Percentiles rank a stretch among this genome's conserved stretches.
Conservation (phyloP, 164 flowering plant genomes). For the Vitis rotundifolia region DNA sequence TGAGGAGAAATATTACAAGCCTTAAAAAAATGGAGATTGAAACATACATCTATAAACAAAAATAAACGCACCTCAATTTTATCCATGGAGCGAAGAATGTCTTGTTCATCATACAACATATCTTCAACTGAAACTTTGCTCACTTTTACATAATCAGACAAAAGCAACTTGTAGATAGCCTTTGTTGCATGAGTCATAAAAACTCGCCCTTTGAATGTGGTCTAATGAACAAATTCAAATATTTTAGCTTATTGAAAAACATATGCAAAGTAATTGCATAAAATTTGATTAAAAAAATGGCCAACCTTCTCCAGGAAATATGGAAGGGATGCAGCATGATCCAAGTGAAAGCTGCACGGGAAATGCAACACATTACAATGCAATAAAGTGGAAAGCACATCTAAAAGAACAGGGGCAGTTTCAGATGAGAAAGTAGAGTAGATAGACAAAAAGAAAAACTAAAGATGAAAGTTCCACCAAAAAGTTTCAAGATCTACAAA, state of each 20-base stretch:
- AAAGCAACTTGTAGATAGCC: slow-evolving; percentile 83
- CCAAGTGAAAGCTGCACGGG: too few species aligned
- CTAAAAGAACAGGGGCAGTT: too few species aligned
- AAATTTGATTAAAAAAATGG: too few species aligned
- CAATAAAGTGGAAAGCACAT: too few species aligned
- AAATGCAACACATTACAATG: too few species aligned
- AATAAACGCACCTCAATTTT: slow-evolving; percentile 72
- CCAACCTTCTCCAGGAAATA: too few species aligned
- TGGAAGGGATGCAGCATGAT: too few species aligned
- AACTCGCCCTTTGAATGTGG: slow-evolving; percentile 92
- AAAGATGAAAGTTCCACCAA: too few species aligned
- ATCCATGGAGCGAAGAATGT: slow-evolving; percentile 89
- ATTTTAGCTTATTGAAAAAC: background rate
- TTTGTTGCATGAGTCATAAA: slow-evolving; percentile 84
- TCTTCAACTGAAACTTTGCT: slow-evolving; percentile 96
- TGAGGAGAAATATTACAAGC: background rate
- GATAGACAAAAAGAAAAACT: too few species aligned
- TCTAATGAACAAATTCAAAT: slow-evolving; percentile 38
- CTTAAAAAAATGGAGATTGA: background rate
- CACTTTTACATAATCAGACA: slow-evolving; percentile 74
- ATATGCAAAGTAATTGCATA: too few species aligned
- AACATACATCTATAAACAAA: background rate
- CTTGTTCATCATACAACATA: slow-evolving; percentile 76
- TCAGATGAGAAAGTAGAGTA: too few species aligned
- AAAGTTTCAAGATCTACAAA: too few species aligned